Base-by-base conservation (phyloP, 768 basidiomycete genomes). In the Stropharia rugosoannulata region DNA sequence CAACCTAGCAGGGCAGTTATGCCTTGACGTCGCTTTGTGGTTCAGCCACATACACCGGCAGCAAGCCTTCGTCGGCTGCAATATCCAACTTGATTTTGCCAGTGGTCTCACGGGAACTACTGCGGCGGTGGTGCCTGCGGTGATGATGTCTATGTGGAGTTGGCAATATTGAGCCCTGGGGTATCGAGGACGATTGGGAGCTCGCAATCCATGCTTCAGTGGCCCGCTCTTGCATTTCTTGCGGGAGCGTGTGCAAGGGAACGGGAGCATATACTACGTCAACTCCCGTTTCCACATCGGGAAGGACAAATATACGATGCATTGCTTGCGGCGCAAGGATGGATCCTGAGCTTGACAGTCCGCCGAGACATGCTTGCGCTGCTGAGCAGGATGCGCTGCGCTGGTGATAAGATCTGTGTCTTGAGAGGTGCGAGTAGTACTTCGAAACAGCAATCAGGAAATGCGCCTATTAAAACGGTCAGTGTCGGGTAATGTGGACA, bases 221-320 rank as follows among this genome's bases (percentile, higher is more conserved):
- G n/a, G 81, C 82, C 16, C 72, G 76, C 27, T 80, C 77, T 1
- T 81, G 83, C 18, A 81, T 70, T 48, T 81, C 72, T 36, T 77
- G 74, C 8, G 88, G 79, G 9, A 90, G 70, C 11, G 80, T 75
- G 56, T 70, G 75, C 39, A 86, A 66, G 0, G 85, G 80, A 1
- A 91, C 78, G 11, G 87, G 86, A n/a, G 86, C 85, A 64, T 90
- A 91, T n/a, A 91, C 80, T 29, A 85, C 58, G 57, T 75, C 69
- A 43, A 65, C 68, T n/a, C 58, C 54, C 40, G 42, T 56, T 52
- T 62, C 62, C 43, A 55, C 42, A 38, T 61, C 64, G 56, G 57
- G 86, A 1, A 89, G 77, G 19, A 91, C 78, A 64, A 80, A 84
- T 58, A 91, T 84, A 55, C 85, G 83, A 57, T 85, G 84, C 39